These are phyloP conservation scores for Calvatia gigantea DNA, from an alignment of 768 basidiomycete genomes.

Conservation along the genomic window DNA sequence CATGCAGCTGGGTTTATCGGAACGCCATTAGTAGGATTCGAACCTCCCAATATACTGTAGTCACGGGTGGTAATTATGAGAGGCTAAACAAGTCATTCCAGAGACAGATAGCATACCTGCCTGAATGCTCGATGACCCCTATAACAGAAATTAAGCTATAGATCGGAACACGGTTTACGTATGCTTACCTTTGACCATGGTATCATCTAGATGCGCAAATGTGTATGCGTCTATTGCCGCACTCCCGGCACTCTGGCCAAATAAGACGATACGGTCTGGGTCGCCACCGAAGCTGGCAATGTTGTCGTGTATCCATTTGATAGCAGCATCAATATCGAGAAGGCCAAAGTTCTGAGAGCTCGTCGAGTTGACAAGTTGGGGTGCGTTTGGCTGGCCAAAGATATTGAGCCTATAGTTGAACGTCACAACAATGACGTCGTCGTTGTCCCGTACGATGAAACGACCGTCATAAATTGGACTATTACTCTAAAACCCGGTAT, in stretches of 20 bases:
- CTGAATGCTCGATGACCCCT: conserved; percentile 35
- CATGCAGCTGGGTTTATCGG: conserved; percentile 23
- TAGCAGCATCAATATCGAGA: conserved; percentile 34
- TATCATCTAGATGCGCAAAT: conserved; percentile 31
- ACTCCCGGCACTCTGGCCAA: conserved; percentile 36
- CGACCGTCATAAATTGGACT: conserved; percentile 24
- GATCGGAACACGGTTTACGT: too few species aligned
- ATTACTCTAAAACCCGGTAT: conserved; percentile 22
- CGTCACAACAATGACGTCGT: conserved; percentile 32
- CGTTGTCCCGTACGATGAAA: conserved; percentile 29
- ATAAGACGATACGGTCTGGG: conserved; percentile 32
- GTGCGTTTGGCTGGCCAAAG: conserved; percentile 37
- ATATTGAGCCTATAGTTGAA: conserved; percentile 39
- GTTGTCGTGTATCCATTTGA: conserved; percentile 45
- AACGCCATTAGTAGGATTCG: conserved; percentile 6
- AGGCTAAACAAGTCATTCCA: too few species aligned
- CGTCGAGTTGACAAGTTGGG: conserved; percentile 25
- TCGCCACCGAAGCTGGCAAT: conserved; percentile 42
- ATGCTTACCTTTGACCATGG: conserved; percentile 22
- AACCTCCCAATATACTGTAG: conserved; percentile 16
- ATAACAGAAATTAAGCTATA: not conserved
- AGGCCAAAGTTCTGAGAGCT: conserved; percentile 36
- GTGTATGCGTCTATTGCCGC: conserved; percentile 31
- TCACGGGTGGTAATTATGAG: too few species aligned
- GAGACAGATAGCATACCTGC: conserved; percentile 25